A percentile compares a stretch with the other conserved stretches of the same genome.
Evolutionary conservation across 1,284 basidiomycete genomes (phyloP).

Genomic region (Austroboletus rostrupii): DNA sequence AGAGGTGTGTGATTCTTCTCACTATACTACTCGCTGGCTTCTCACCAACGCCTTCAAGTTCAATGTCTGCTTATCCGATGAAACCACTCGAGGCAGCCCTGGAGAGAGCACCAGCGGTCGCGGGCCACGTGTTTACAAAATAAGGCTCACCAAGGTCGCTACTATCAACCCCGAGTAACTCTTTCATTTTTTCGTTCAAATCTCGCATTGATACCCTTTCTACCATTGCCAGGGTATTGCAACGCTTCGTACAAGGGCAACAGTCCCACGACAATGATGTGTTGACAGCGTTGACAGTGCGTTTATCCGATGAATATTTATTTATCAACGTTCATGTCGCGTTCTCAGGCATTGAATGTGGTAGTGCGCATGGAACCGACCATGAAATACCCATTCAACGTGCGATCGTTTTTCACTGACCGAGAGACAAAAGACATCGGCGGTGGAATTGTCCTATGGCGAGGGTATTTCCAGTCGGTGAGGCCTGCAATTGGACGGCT

Average conservation of each 20-base stretch:
- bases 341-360: conserved; percentile 63
- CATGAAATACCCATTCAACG: conserved; percentile 68
- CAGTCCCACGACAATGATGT: conserved; percentile 69
- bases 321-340: not conserved
- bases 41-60: conserved; percentile 42
- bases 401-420: conserved; percentile 71
- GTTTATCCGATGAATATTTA: conserved; percentile 12
- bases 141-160: conserved; percentile 63
- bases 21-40: not conserved
- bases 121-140: conserved; percentile 58
- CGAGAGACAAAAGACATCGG: conserved; percentile 64
- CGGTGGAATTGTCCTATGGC: conserved; percentile 63
- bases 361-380: conserved; percentile 72
- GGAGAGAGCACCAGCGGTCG: conserved; percentile 34
- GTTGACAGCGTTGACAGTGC: conserved; percentile 67
- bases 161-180: conserved; percentile 71
- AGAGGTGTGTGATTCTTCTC: conserved; percentile 38
- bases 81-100: conserved; percentile 32
- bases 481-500: conserved; percentile 63
- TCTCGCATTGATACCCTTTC: conserved; percentile 5
- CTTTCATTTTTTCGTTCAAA: conserved; percentile 4
- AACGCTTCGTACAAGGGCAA: conserved; percentile 60
- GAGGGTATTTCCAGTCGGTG: conserved; percentile 74
- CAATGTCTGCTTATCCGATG: conserved; percentile 49
- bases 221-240: conserved; percentile 46